Percentiles rank a stretch among this genome's conserved stretches.
Evolutionary conservation across 495 filamentous ascomycete genomes (phyloP).

Genomic region (Penicillium alfredii): DNA sequence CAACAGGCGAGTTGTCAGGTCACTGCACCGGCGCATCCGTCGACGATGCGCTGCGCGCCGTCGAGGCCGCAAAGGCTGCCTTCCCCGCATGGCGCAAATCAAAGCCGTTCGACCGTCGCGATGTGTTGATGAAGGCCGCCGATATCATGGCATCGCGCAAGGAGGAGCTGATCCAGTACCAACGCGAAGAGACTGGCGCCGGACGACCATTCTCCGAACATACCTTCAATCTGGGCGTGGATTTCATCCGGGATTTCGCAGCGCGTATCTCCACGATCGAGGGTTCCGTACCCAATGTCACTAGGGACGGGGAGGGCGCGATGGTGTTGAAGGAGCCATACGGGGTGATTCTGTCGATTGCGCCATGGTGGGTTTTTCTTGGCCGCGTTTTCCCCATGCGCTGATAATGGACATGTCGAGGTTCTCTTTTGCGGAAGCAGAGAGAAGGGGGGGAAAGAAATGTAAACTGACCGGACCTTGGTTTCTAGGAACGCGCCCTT

Average conservation of each 20-base stretch:
- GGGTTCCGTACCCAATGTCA: slow-evolving; percentile 54
- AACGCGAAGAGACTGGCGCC: slow-evolving; percentile 66
- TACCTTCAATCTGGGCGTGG: slow-evolving; percentile 55
- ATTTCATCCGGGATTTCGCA: slow-evolving; percentile 64
- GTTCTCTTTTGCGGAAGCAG: no score
- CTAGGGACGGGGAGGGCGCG: slow-evolving; percentile 51
- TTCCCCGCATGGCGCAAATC: slow-evolving; percentile 65
- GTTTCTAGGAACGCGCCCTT: slow-evolving; percentile 60
- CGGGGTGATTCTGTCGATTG: slow-evolving; percentile 75
- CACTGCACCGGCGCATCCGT: slow-evolving; percentile 54
- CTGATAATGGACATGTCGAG: no score
- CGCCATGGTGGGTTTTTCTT: slow-evolving; percentile 70
- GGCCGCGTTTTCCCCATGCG: no score
- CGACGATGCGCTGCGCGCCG: slow-evolving; percentile 54
- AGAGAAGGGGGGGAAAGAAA: no score
- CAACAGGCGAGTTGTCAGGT: slow-evolving; percentile 55
- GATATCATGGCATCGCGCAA: slow-evolving; percentile 57
- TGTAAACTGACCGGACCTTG: no score
- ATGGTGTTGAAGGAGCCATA: slow-evolving; percentile 76
- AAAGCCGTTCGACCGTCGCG: slow-evolving; percentile 55
- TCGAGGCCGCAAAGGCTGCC: slow-evolving; percentile 55
- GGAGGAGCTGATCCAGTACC: slow-evolving; percentile 57
- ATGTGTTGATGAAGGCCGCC: slow-evolving; percentile 66
- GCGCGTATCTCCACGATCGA: slow-evolving; percentile 55
- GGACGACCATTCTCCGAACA: slow-evolving; percentile 47